phyloP scores from a whole-genome alignment of 768 basidiomycete genomes.

The Russula lepida region DNA sequence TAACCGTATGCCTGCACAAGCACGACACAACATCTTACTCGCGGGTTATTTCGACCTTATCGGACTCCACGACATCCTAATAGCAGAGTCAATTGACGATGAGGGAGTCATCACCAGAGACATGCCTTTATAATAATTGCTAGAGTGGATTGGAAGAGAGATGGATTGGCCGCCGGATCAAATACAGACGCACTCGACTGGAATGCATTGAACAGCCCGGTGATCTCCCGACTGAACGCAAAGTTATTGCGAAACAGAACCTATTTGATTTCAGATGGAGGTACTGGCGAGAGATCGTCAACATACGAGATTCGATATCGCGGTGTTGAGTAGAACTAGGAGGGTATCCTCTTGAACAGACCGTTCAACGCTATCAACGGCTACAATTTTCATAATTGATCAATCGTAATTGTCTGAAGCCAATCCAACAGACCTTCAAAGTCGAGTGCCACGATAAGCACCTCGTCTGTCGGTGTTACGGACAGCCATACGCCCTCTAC shows the following conservation, averaged over 20 bases:
- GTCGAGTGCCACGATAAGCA: conserved; percentile 49
- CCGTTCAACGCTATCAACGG: conserved; percentile 56
- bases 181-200: conserved; percentile 48
- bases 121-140: conserved; percentile 55
- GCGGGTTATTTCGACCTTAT: conserved; percentile 47
- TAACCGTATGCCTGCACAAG: neutral
- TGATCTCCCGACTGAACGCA: conserved; percentile 51
- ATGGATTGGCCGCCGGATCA: conserved; percentile 50
- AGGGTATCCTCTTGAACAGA: conserved; percentile 57
- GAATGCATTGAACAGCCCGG: conserved; percentile 53
- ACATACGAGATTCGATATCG: conserved; percentile 53
- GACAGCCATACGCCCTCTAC: conserved; percentile 60
- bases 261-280: conserved; percentile 34
- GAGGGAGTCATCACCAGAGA: neutral
- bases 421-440: conserved; percentile 43
- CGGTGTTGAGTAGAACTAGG: conserved; percentile 56
- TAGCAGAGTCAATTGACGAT: neutral
- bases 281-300: neutral
- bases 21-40: conserved; percentile 36
- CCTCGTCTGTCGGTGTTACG: conserved; percentile 49
- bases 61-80: conserved; percentile 57
- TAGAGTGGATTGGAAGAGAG: conserved; percentile 49
- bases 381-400: conserved; percentile 24
- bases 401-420: neutral
- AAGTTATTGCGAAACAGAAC: conserved; percentile 62